These are phyloP conservation scores for Sugiyamaella novakii DNA, from an alignment of 1,139 yeast genomes.

Conservation along the genomic window DNA sequence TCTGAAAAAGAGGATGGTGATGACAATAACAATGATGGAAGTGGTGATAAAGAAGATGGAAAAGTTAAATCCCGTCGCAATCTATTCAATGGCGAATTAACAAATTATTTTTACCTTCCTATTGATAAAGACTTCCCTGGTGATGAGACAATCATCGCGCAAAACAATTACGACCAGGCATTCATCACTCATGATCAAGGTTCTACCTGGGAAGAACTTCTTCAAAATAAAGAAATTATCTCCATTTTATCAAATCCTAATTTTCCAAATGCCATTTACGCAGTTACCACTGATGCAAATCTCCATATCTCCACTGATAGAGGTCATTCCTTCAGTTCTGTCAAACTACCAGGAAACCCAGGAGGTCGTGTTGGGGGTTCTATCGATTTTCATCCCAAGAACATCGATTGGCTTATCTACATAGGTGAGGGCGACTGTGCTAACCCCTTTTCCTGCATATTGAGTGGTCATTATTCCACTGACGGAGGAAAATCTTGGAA, in stretches of 20 bases:
- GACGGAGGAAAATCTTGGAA: constrained; percentile 64
- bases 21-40: constrained; percentile 14
- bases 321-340: constrained; percentile 55
- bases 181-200: constrained; percentile 85
- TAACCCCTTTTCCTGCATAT: constrained; percentile 52
- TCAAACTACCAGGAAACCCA: constrained; percentile 56
- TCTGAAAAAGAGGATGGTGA: constrained; percentile 16
- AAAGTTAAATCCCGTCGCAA: constrained; percentile 11
- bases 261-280: constrained; percentile 63
- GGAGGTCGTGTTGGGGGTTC: constrained; percentile 40
- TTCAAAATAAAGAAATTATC: constrained; percentile 52
- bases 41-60: constrained; percentile 15
- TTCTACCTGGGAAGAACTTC: constrained; percentile 53
- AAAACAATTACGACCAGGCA: constrained; percentile 54
- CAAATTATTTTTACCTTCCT: constrained; percentile 60
- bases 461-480: constrained; percentile 54
- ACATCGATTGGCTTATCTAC: constrained; percentile 65
- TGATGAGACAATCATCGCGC: constrained; percentile 67
- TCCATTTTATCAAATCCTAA: constrained; percentile 62
- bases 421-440: constrained; percentile 66
- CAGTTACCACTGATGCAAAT: constrained; percentile 52
- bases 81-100: constrained; percentile 44
- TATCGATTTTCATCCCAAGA: constrained; percentile 60
- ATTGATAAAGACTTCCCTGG: constrained; percentile 43
- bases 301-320: constrained; percentile 68